Evolutionary conservation across 805 yeast genomes (phyloP).

Genomic region (Schizosaccharomyces lindneri): DNA sequence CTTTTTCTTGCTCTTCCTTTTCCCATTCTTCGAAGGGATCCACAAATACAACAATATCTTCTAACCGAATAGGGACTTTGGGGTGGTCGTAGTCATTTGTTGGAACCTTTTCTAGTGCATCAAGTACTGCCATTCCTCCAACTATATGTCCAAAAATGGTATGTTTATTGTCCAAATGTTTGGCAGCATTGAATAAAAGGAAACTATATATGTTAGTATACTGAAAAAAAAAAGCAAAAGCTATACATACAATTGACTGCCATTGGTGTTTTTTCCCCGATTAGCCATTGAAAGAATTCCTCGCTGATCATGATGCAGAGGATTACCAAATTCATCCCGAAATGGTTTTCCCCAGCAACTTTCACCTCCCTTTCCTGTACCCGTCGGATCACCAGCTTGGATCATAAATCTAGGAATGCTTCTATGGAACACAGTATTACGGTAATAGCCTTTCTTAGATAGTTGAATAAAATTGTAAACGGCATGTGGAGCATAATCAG

Average conservation of each 20-base stretch:
- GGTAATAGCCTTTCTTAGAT: slow-evolving; percentile 22
- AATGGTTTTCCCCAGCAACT: slow-evolving; percentile 11
- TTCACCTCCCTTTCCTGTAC: slow-evolving; percentile 14
- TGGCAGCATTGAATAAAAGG: slow-evolving; percentile 48
- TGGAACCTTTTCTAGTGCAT: slow-evolving; percentile 18
- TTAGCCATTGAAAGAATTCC: slow-evolving; percentile 80
- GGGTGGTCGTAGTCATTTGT: slow-evolving; percentile 7
- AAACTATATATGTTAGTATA: slow-evolving; percentile 16
- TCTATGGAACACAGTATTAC: slow-evolving; percentile 20
- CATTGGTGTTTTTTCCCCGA: slow-evolving; percentile 80
- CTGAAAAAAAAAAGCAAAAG: neutral
- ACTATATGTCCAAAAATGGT: slow-evolving; percentile 32
- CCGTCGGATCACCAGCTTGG: slow-evolving; percentile 17
- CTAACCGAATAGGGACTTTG: slow-evolving; percentile 5
- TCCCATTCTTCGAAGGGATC: slow-evolving; percentile 8
- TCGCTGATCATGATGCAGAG: slow-evolving; percentile 47
- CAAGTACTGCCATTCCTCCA: slow-evolving; percentile 24
- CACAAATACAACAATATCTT: slow-evolving; percentile 5
- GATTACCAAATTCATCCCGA: slow-evolving; percentile 26
- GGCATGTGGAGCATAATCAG: slow-evolving; percentile 35
- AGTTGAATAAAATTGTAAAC: slow-evolving; percentile 24
- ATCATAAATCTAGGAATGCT: slow-evolving; percentile 16
- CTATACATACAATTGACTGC: slow-evolving; percentile 37
- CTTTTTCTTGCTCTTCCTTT: slow-evolving; percentile 4
- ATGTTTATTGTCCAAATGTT: slow-evolving; percentile 40